These are phyloP conservation scores for Krasilnikovozyma curviuscula DNA, from an alignment of 768 basidiomycete species.

Conservation along the genomic window DNA sequence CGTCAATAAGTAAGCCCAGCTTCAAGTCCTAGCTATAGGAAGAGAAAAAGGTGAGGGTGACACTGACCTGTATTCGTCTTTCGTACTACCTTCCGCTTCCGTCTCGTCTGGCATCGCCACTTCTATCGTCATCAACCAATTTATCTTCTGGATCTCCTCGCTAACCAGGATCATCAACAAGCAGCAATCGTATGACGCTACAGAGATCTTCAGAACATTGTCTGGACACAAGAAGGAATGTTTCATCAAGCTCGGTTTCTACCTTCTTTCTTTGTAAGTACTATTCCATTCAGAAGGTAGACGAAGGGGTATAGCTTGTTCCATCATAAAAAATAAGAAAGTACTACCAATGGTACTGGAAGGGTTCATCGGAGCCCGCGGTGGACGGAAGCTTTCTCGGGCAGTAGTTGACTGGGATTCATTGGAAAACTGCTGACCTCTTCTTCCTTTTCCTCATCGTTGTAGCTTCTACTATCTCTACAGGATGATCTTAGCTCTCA, in stretches of 20 bases:
- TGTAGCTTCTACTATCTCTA: constrained; percentile 20
- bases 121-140: too few relatives aligned
- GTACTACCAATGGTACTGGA: constrained; percentile 13
- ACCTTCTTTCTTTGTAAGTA: constrained; percentile 22
- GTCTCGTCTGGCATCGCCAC: too few relatives aligned
- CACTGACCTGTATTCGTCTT: too few relatives aligned
- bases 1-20: constrained; percentile 60
- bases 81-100: not conserved
- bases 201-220: constrained; percentile 92
- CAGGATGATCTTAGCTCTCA: constrained; percentile 22
- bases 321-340: too few relatives aligned
- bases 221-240: constrained; percentile 88
- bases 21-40: not conserved
- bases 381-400: too few relatives aligned
- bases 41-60: too few relatives aligned
- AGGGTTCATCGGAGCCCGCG: not conserved
- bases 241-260: constrained; percentile 67
- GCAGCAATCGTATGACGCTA: constrained; percentile 97
- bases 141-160: not conserved
- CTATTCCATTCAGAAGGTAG: too few relatives aligned
- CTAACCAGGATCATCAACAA: constrained; percentile 59
- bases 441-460: constrained; percentile 16
- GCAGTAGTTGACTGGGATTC: not conserved
- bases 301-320: too few relatives aligned
- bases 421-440: not conserved